phyloP scores from a whole-genome alignment of 2,329 filamentous ascomycete genomes.

The Aspergillus novofumigatus region DNA sequence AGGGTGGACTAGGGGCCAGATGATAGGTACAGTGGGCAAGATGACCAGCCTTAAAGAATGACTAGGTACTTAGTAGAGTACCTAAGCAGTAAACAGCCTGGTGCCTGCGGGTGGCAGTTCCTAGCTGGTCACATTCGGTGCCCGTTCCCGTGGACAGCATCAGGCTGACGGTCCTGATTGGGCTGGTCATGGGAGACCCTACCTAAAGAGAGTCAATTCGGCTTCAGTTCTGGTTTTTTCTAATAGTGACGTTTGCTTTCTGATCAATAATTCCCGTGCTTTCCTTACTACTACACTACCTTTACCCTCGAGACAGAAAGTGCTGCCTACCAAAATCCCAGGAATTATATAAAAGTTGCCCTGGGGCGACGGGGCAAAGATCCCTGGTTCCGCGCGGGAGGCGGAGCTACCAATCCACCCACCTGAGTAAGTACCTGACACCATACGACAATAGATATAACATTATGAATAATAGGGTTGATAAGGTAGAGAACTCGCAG shows the following conservation, averaged over 20 bases:
- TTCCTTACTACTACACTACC: not conserved
- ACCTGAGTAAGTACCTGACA: too few species aligned
- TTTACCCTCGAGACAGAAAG: not conserved
- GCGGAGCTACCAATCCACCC: not conserved
- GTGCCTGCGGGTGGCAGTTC: not conserved
- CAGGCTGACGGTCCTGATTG: conserved; percentile 3
- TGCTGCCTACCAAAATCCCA: not conserved
- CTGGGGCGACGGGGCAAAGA: not conserved
- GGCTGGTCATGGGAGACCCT: not conserved
- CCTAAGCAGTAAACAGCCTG: not conserved
- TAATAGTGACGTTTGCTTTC: not conserved
- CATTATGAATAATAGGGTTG: not conserved
- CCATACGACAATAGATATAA: too few species aligned
- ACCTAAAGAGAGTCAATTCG: not conserved
- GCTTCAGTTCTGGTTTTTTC: not conserved
- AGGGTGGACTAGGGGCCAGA: not conserved
- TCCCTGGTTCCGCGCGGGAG: not conserved
- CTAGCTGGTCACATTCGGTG: not conserved
- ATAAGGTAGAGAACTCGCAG: too few species aligned
- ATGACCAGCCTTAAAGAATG: not conserved
- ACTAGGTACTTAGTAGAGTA: too few species aligned
- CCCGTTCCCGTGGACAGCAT: not conserved
- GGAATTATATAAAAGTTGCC: not conserved
- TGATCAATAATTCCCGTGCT: not conserved
- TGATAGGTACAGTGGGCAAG: not conserved